Conservation (phyloP, 2,329 filamentous ascomycete species). For the Paracamarosporium sp. region DNA sequence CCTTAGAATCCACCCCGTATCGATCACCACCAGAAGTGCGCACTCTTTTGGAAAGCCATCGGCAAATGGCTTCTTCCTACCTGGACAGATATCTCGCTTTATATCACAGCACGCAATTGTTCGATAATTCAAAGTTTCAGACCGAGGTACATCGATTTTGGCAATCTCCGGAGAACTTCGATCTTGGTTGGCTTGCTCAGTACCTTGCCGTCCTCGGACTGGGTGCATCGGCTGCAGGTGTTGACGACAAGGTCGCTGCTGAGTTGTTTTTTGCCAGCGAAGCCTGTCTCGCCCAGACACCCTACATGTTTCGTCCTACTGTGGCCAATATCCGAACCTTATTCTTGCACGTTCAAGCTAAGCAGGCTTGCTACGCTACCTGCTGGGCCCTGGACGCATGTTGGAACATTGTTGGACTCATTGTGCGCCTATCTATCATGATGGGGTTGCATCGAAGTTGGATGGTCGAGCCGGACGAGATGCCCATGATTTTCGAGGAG, state of each 20-base stretch:
- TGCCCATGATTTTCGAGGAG: conserved; percentile 12
- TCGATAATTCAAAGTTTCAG: conserved; percentile 13
- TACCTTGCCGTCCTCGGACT: conserved; percentile 26
- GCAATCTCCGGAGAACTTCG: conserved; percentile 5
- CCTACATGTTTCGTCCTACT: conserved; percentile 27
- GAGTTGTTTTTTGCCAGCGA: conserved; percentile 28
- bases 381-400: conserved; percentile 30
- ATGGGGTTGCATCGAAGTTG: conserved; percentile 21
- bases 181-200: conserved; percentile 25
- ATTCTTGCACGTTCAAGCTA: conserved; percentile 29
- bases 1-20: conserved; percentile 17
- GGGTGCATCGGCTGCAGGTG: conserved; percentile 18
- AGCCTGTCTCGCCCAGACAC: conserved; percentile 27
- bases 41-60: conserved; percentile 13
- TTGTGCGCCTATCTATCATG: conserved; percentile 27
- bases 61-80: conserved; percentile 2
- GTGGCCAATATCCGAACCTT: conserved; percentile 20
- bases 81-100: conserved; percentile 18
- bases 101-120: conserved; percentile 19
- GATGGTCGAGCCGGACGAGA: conserved; percentile 15
- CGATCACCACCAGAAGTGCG: conserved; percentile 14
- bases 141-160: conserved; percentile 16
- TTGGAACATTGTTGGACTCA: conserved; percentile 26
- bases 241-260: conserved; percentile 5
- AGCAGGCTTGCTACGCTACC: conserved; percentile 28